A percentile compares a stretch with the other conserved stretches of the same genome.
These are phyloP conservation scores for Juncus inflexus DNA, from an alignment of 176 grass and related monocot genomes.

Conservation along the genomic window DNA sequence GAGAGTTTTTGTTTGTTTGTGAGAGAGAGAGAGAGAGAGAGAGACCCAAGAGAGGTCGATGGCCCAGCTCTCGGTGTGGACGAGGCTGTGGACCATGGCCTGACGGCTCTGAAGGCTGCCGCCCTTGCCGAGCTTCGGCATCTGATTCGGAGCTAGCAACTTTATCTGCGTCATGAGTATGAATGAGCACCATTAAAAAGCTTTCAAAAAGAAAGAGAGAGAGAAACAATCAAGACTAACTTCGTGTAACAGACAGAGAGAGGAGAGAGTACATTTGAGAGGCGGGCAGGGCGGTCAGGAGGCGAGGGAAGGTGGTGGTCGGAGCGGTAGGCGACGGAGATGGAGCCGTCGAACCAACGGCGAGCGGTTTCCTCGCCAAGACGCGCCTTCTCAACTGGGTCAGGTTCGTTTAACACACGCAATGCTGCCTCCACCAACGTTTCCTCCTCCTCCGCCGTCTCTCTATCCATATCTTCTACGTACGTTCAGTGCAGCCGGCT, in stretches of 20 bases:
- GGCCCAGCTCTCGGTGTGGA: slow-evolving; percentile 94
- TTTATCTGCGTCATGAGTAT: neutral
- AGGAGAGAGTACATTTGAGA: slow-evolving; percentile 34
- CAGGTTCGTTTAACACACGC: slow-evolving; percentile 52
- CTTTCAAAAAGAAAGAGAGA: neutral
- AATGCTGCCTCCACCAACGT: slow-evolving; percentile 73
- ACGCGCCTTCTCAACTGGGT: slow-evolving; percentile 75
- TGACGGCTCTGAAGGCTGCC: slow-evolving; percentile 74
- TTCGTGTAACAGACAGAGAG: too few relatives aligned
- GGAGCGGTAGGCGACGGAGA: slow-evolving; percentile 45
- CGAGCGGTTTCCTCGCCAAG: slow-evolving; percentile 46
- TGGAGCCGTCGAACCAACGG: slow-evolving; percentile 52
- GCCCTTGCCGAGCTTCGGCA: slow-evolving; percentile 76
- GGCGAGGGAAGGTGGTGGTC: slow-evolving; percentile 12
- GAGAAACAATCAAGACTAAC: neutral
- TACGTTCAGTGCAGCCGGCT: too few relatives aligned
- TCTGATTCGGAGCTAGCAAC: slow-evolving; percentile 53
- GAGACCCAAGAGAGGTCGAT: slow-evolving; percentile 77
- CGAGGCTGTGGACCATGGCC: slow-evolving; percentile 80
- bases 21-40: neutral
- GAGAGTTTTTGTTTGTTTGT: neutral
- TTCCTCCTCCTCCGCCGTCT: slow-evolving; percentile 8
- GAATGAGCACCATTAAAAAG: neutral
- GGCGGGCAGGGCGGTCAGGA: slow-evolving; percentile 60
- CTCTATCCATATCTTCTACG: neutral